phyloP scores from a whole-genome alignment of 2,329 filamentous ascomycete genomes.

The Acarospora socialis region DNA sequence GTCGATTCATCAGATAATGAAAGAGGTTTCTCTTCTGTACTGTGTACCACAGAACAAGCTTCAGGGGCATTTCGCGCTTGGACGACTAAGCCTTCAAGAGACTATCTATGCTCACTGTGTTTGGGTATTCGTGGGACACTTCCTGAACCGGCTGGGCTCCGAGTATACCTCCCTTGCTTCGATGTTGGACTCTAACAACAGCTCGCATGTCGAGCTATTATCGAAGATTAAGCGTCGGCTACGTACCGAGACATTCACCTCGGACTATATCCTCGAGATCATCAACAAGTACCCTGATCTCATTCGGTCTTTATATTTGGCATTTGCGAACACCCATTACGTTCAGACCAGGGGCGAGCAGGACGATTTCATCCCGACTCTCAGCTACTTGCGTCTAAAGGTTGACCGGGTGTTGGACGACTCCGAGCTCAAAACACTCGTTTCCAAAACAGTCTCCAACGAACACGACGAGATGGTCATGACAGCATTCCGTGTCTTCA shows the following conservation, averaged over 20 bases:
- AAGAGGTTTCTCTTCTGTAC: slow-evolving; percentile 93
- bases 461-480: slow-evolving; percentile 98
- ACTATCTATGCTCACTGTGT: slow-evolving; percentile 95
- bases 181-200: slow-evolving; percentile 68
- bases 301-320: slow-evolving; percentile 74
- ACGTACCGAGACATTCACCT: slow-evolving; percentile 91
- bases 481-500: slow-evolving; percentile 93
- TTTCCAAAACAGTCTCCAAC: slow-evolving; percentile 67
- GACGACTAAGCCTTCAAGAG: slow-evolving; percentile 82
- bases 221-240: slow-evolving; percentile 91
- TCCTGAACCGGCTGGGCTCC: slow-evolving; percentile 83
- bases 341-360: slow-evolving; percentile 49
- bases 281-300: slow-evolving; percentile 81
- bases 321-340: slow-evolving; percentile 80
- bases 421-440: slow-evolving; percentile 56
- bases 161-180: slow-evolving; percentile 82
- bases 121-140: slow-evolving; percentile 96
- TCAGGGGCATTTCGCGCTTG: slow-evolving; percentile 73
- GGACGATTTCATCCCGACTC: slow-evolving; percentile 56
- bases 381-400: slow-evolving; percentile 52
- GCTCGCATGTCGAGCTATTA: slow-evolving; percentile 69
- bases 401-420: slow-evolving; percentile 65
- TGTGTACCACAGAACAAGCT: slow-evolving; percentile 97
- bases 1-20: slow-evolving; percentile 96
- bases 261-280: slow-evolving; percentile 96